Evolutionary conservation across 148 eudicot genomes (phyloP).

Genomic region (Rhododendron henanense): DNA sequence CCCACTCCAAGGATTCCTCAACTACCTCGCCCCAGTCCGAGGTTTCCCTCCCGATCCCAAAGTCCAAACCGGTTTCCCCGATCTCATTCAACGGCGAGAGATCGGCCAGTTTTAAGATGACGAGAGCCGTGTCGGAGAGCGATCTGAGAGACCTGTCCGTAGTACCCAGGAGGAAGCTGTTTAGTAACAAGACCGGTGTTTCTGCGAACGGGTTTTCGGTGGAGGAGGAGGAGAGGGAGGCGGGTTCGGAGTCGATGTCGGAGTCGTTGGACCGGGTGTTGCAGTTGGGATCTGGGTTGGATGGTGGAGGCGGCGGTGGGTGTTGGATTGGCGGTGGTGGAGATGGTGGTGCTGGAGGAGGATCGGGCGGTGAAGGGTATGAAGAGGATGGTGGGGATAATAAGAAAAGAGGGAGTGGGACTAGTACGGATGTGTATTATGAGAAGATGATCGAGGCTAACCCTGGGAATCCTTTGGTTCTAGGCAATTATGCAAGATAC

Average conservation of each 20-base stretch:
- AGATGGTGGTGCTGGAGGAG: constrained; percentile 8
- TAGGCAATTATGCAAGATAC: constrained; percentile 50
- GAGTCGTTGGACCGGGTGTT: constrained; percentile 7
- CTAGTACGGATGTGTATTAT: constrained; percentile 39
- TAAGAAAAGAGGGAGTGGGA: constrained; percentile 11
- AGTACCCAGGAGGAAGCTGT: constrained; percentile 8
- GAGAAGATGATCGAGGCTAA: constrained; percentile 54
- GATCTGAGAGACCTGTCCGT: constrained; percentile 30
- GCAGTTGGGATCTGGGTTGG: background rate
- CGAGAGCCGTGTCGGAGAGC: constrained; percentile 36
- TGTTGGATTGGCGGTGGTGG: constrained; percentile 16
- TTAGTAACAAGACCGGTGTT: background rate
- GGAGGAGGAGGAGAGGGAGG: constrained; percentile 11
- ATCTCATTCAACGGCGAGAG: background rate
- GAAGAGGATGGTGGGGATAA: constrained; percentile 1
- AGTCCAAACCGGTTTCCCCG: background rate
- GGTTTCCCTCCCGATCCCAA: background rate
- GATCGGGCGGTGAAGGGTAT: constrained; percentile 14
- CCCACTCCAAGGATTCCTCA: constrained; percentile 16
- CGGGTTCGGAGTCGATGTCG: background rate
- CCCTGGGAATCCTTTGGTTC: constrained; percentile 56
- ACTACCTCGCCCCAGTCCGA: constrained; percentile 10
- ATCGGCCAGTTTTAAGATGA: background rate
- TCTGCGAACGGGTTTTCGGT: background rate
- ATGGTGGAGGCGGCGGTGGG: background rate